These are phyloP conservation scores for Solanum pennellii DNA, from an alignment of 257 asterid genomes.

Conservation along the genomic window DNA sequence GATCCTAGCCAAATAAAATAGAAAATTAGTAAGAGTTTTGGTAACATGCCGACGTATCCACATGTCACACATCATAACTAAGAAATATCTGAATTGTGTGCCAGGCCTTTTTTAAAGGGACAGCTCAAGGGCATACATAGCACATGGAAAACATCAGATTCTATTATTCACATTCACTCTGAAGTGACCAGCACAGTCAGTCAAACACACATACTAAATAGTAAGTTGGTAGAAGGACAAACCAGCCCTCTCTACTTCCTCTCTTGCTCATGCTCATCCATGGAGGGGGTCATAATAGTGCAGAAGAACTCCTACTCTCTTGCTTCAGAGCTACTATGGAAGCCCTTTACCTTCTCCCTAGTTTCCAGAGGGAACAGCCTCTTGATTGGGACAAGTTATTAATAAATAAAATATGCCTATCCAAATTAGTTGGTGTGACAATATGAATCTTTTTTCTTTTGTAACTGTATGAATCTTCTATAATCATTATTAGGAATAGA, in stretches of 20 bases:
- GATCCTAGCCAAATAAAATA: slow-evolving; percentile 39
- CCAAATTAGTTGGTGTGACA: not conserved
- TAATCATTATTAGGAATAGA: not conserved
- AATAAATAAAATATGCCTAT: not conserved
- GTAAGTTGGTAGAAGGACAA: not conserved
- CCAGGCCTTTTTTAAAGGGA: not conserved
- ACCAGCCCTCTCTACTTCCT: not conserved
- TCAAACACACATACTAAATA: not conserved
- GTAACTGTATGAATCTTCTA: not conserved
- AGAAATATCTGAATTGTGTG: not conserved
- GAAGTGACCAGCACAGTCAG: not conserved
- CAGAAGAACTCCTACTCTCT: not conserved
- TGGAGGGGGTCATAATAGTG: not conserved
- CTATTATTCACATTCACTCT: not conserved
- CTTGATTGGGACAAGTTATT: not conserved
- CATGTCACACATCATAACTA: not conserved
- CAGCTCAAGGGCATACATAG: not conserved
- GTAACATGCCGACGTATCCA: not conserved
- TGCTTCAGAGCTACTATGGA: not conserved
- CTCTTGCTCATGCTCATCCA: not conserved
- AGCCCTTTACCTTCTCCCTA: not conserved
- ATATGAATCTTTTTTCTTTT: not conserved
- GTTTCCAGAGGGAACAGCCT: not conserved
- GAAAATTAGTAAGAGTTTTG: not conserved
- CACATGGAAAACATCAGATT: not conserved